Evolutionary conservation across 306 rosid genomes (phyloP).

Genomic region (Medicago lupulina): DNA sequence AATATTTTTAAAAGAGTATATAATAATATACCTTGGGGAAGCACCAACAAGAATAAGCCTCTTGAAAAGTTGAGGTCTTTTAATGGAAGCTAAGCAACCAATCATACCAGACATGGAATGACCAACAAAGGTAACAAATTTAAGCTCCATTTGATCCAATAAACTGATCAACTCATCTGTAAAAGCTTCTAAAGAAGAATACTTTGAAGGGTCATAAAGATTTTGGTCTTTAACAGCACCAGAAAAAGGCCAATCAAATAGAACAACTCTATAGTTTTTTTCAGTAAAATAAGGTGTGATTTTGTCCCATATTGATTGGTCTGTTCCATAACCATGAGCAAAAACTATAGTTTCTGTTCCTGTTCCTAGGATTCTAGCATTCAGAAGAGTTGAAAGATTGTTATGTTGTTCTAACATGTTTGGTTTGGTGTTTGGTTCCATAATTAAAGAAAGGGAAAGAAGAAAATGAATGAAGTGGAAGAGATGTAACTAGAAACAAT

Average conservation of each 20-base stretch:
- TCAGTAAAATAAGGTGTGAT: constrained; percentile 51
- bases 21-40: constrained; percentile 75
- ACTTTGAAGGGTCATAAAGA: constrained; percentile 62
- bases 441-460: neutral
- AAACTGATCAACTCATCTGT: constrained; percentile 67
- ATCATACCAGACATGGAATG: constrained; percentile 98
- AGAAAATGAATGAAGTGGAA: neutral
- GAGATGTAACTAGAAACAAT: neutral
- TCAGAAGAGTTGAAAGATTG: constrained; percentile 49
- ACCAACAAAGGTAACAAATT: constrained; percentile 62
- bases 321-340: constrained; percentile 87
- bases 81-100: constrained; percentile 88
- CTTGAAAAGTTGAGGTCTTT: constrained; percentile 76
- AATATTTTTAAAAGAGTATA: neutral
- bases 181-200: constrained; percentile 63
- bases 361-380: constrained; percentile 56
- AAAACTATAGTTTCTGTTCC: constrained; percentile 64
- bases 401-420: constrained; percentile 48
- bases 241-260: constrained; percentile 87
- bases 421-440: neutral
- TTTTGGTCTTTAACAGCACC: constrained; percentile 54
- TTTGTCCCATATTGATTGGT: constrained; percentile 89
- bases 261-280: constrained; percentile 49
- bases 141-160: constrained; percentile 59
- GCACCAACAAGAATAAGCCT: constrained; percentile 74